Conservation (phyloP, 2,329 filamentous ascomycete genomes). For the Thelonectria olida region DNA sequence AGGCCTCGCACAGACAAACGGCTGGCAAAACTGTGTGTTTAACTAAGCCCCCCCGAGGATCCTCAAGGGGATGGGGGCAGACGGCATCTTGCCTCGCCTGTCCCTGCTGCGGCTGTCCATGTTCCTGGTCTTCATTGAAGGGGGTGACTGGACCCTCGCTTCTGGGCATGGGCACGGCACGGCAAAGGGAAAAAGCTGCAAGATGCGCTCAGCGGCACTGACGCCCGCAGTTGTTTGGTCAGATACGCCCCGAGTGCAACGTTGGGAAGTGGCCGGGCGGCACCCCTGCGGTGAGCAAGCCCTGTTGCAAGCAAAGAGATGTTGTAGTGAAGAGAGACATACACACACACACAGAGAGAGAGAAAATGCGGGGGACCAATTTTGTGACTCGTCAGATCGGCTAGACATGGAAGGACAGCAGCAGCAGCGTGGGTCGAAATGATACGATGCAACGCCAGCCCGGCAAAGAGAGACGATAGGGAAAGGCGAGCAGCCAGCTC, state of each 20-base stretch:
- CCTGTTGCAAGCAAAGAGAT: no score
- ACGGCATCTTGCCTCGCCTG: conserved; percentile 17
- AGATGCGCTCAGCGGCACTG: conserved; percentile 23
- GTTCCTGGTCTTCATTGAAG: conserved; percentile 15
- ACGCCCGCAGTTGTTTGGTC: conserved; percentile 23
- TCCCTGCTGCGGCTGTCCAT: conserved; percentile 19
- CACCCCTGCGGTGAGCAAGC: background rate
- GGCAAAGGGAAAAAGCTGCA: conserved; percentile 17
- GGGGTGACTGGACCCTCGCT: background rate
- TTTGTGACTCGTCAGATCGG: conserved; percentile 37
- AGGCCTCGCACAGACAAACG: conserved; percentile 30
- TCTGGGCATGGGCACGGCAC: conserved; percentile 19
- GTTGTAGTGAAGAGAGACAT: no score
- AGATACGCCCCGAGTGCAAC: conserved; percentile 13
- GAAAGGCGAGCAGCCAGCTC: conserved; percentile 11
- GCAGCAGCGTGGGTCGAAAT: conserved; percentile 19
- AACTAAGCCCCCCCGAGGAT: background rate
- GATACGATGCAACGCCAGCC: conserved; percentile 33
- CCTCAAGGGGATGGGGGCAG: background rate
- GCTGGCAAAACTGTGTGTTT: background rate
- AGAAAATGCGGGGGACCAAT: conserved; percentile 39
- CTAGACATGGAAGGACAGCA: conserved; percentile 29
- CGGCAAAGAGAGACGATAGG: conserved; percentile 6
- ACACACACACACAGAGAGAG: no score
- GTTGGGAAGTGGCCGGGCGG: background rate